Evolutionary conservation across 75 land plant species (phyloP), one percentile per base, ranked within the genome.

Genomic region (Cupressus sempervirens): DNA sequence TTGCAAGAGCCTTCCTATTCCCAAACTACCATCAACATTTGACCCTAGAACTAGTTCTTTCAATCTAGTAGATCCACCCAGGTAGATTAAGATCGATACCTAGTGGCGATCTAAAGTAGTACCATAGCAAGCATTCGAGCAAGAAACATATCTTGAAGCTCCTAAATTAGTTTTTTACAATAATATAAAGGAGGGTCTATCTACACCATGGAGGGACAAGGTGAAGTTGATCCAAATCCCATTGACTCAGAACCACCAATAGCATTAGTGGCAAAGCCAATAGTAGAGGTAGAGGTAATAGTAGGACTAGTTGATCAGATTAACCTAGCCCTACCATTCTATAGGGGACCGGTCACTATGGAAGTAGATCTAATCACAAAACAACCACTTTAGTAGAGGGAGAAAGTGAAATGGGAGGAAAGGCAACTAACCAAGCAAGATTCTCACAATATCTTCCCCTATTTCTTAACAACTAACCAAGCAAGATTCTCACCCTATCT

Each of bases 41-140:
- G 75, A 73, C 75, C 75, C 38, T 3, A n/a, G 75, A 73, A 73
- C 75, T 73, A 73, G 9, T 73, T 73, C 35, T 32, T 73, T 73
- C 9, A 36, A 73, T 73, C 75, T 2, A 73, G 36, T 73, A 73
- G 13, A 73, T 73, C 36, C 75, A 73, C 75, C 75, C 11, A 73
- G 36, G 75, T 3, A 41, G 43, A 41, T 41, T 3, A 3, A 41
- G 43, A 41, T 41, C 43, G 43, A 41, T 41, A 41, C 43, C 43
- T 41, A 41, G 43, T 41, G 43, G 43, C 43, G 43, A 41, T n/a
- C n/a, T n/a, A n/a, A 3, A 3, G 43, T 41, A 41, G 43, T 3
- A 41, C 43, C 43, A 41, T 1, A 41, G 43, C 43, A 41, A 41
- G 43, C 43, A 41, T 41, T 41, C 43, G 43, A 41, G 43, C 43